Percentiles rank a stretch among this genome's conserved stretches.
Conservation (phyloP, 2,329 filamentous ascomycete species). For the Aspergillus sp. region DNA sequence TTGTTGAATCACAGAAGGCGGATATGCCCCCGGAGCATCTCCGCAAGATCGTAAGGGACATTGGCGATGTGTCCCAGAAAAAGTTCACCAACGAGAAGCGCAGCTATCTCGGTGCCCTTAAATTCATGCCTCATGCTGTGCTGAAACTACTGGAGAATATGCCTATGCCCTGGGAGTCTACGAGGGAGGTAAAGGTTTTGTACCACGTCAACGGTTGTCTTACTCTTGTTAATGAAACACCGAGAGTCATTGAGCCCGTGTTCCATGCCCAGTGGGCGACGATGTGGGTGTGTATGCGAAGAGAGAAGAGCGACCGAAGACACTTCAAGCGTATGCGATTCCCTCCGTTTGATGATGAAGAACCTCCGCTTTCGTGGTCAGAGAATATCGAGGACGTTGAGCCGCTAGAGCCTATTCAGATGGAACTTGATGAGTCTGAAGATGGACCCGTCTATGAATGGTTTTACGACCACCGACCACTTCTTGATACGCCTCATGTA, state of each 20-base stretch:
- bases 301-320: conserved; percentile 92
- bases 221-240: conserved; percentile 94
- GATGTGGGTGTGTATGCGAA: conserved; percentile 98
- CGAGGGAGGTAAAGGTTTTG: conserved; percentile 92
- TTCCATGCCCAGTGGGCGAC: conserved; percentile 99
- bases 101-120: conserved; percentile 93
- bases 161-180: conserved; percentile 99
- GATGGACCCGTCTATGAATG: conserved; percentile 90
- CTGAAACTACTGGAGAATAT: conserved; percentile 98
- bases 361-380: conserved; percentile 94
- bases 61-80: conserved; percentile 98
- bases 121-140: conserved; percentile 99
- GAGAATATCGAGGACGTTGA: conserved; percentile 99
- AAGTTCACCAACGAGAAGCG: conserved; percentile 99
- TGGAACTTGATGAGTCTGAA: conserved; percentile 94
- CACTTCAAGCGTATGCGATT: conserved; percentile 99
- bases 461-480: conserved; percentile 93
- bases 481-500: conserved; percentile 88
- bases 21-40: conserved; percentile 98
- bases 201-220: conserved; percentile 98
- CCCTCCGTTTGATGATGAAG: conserved; percentile 97
- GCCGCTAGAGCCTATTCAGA: conserved; percentile 94
- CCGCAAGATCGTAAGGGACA: conserved; percentile 97
- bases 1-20: conserved; percentile 96
- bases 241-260: conserved; percentile 93